Evolutionary conservation across 1,284 basidiomycete species (phyloP), one percentile per base, ranked within the genome.

Genomic region (Pseudomicrostroma phylloplanum): DNA sequence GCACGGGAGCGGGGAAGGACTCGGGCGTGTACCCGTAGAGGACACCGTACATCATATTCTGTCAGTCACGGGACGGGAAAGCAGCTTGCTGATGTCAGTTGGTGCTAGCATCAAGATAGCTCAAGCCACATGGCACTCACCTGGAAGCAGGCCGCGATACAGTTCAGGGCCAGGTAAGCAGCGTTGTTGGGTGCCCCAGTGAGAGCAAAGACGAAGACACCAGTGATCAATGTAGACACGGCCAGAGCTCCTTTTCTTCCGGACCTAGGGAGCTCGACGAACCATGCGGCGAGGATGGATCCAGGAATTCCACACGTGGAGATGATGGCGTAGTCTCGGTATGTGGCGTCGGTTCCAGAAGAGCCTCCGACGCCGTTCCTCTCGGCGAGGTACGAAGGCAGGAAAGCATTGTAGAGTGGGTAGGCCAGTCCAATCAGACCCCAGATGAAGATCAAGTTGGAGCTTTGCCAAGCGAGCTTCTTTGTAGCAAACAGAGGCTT

Each of bases 321-420:
- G 41, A 79, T 71, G 63, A 76, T 76, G 57, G 71, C 71, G 55
- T 79, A 79, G 63, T 79, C 71, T 23, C 71, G 65, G 67, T 78
- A 79, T 12, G 71, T 73, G n/a, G 36, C 53, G 46, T 60, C 7
- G 21, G 26, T 25, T 19, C 51, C 13, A 19, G 13, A 21, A 17
- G 43, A n/a, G 6, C 51, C 51, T 8, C 13, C 6, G 13, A 21
- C 51, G 51, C n/a, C 51, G 21, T 15, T 23, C 21, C 21, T 19
- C 17, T 64, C 36, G 17, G 60, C 49, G 11, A 79, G 70, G 57
- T 77, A 78, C 57, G 76, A 64, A 55, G 76, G 68, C 57, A 79
- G 57, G 67, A 79, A 79, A 1, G 77, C 72, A 59, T 79, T 79
- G 70, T 72, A 79, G 23, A 79, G 70, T 23, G 77, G 77, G 63